phyloP scores from a whole-genome alignment of 2,329 filamentous ascomycete species.

The Trichophyton equinum region DNA sequence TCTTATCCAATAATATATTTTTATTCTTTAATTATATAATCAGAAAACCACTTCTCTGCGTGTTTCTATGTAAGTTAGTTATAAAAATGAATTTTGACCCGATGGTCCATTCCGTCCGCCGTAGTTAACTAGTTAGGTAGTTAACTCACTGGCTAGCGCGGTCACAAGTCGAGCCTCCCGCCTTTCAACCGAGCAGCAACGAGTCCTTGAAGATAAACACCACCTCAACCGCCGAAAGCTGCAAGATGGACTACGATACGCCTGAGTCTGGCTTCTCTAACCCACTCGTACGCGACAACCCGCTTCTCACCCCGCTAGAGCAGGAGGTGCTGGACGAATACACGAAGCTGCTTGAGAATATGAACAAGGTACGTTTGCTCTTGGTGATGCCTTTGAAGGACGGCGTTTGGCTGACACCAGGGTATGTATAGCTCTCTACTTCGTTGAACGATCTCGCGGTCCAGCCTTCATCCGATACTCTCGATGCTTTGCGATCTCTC shows the following conservation, averaged over 20 bases:
- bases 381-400: background rate
- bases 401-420: background rate
- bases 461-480: slow-evolving; percentile 59
- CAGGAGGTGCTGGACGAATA: slow-evolving; percentile 95
- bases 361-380: slow-evolving; percentile 57
- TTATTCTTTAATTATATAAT: too few species aligned
- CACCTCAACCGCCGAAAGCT: background rate
- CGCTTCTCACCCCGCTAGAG: slow-evolving; percentile 59
- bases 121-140: too few species aligned
- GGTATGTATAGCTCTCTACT: slow-evolving; percentile 20
- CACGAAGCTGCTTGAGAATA: slow-evolving; percentile 69
- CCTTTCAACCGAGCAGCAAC: too few species aligned
- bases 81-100: too few species aligned
- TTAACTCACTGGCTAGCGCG: too few species aligned
- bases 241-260: background rate
- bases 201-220: too few species aligned
- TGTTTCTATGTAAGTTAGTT: too few species aligned
- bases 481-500: slow-evolving; percentile 68
- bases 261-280: background rate
- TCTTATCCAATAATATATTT: too few species aligned
- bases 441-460: slow-evolving; percentile 45
- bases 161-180: too few species aligned
- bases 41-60: too few species aligned
- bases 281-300: slow-evolving; percentile 28
- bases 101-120: too few species aligned